Percentiles rank a stretch among this genome's conserved stretches.
Conservation (phyloP, 768 basidiomycete species). For the Astraeus odoratus region DNA sequence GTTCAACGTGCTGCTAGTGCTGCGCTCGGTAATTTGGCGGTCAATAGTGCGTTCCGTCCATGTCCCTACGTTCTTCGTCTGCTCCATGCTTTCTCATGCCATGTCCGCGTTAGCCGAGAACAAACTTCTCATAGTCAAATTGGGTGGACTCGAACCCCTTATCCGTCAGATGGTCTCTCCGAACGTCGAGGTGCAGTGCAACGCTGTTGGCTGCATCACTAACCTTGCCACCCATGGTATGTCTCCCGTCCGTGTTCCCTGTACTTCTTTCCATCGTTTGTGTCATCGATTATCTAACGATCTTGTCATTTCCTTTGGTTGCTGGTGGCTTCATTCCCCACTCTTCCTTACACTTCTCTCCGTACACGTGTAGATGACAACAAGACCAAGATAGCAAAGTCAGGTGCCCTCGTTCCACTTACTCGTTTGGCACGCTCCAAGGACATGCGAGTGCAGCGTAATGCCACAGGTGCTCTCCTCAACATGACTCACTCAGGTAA, state of each 20-base stretch:
- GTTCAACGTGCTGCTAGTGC: constrained; percentile 98
- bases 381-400: constrained; percentile 99
- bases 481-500: constrained; percentile 99
- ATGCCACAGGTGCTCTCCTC: constrained; percentile 93
- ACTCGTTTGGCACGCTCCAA: constrained; percentile 95
- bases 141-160: constrained; percentile 94
- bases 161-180: constrained; percentile 99
- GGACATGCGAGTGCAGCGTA: constrained; percentile 98
- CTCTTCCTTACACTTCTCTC: constrained; percentile 5
- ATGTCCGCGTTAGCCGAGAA: constrained; percentile 69
- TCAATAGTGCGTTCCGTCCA: constrained; percentile 72
- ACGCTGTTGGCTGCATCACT: constrained; percentile 98
- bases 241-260: constrained; percentile 15
- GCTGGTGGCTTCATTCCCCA: constrained; percentile 3
- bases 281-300: constrained; percentile 6
- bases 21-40: constrained; percentile 94
- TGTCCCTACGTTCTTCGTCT: constrained; percentile 7
- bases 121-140: constrained; percentile 96
- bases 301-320: constrained; percentile 1
- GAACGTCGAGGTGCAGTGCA: constrained; percentile 99
- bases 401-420: constrained; percentile 94
- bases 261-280: not conserved
- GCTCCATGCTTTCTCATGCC: constrained; percentile 6
- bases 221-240: constrained; percentile 96
- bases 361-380: constrained; percentile 71